Conservation (phyloP, 768 basidiomycete species). For the Mycena metata region DNA sequence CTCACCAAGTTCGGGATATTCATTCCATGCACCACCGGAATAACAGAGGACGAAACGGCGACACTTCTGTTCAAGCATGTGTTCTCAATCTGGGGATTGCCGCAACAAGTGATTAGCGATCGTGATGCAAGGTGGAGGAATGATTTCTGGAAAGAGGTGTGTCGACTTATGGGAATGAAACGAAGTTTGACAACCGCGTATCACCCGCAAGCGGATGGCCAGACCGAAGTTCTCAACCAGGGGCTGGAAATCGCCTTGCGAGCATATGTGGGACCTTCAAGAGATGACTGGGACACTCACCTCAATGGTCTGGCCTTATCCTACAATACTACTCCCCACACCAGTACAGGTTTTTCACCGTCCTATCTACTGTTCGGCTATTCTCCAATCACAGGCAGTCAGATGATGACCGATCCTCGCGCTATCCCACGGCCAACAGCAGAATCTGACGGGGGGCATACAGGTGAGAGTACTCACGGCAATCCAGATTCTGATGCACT, state of each 20-base stretch:
- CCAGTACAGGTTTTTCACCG: conserved; percentile 42
- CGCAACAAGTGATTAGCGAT: conserved; percentile 47
- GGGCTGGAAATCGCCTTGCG: conserved; percentile 47
- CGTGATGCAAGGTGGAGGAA: conserved; percentile 43
- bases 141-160: conserved; percentile 47
- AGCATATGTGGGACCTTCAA: conserved; percentile 43
- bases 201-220: conserved; percentile 53
- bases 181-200: conserved; percentile 41
- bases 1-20: conserved; percentile 57
- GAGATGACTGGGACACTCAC: conserved; percentile 44
- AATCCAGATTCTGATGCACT: no score
- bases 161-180: conserved; percentile 32
- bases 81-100: neutral
- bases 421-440: no score
- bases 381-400: conserved; percentile 35
- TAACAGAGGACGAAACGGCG: conserved; percentile 39
- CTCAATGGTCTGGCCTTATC: conserved; percentile 43
- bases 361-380: conserved; percentile 46
- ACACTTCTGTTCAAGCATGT: neutral
- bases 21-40: conserved; percentile 46
- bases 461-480: no score
- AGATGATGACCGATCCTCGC: no score
- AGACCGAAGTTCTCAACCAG: conserved; percentile 52
- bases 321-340: conserved; percentile 44
- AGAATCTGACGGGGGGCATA: no score